These are phyloP conservation scores for Globisporangium radiosum DNA, from an alignment of 352 stramenopile species.

Conservation along the genomic window DNA sequence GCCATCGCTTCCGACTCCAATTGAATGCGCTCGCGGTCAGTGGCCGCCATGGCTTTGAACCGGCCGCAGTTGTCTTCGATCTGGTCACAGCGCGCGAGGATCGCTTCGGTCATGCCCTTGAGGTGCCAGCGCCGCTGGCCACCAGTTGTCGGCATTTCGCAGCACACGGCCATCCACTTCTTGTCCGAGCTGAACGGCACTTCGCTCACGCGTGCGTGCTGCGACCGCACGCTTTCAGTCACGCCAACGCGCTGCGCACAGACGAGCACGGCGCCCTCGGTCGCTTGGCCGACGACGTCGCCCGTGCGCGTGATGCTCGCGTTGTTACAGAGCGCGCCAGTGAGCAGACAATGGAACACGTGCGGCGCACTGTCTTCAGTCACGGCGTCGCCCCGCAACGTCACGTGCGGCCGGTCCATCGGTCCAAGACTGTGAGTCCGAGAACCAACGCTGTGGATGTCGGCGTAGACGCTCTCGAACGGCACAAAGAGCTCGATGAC, in stretches of 20 bases:
- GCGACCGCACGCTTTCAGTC: conserved; percentile 22
- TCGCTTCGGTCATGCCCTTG: conserved; percentile 82
- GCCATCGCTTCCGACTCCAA: conserved; percentile 63
- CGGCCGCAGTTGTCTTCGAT: conserved; percentile 70
- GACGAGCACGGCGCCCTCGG: conserved; percentile 64
- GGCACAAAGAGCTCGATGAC: conserved; percentile 80
- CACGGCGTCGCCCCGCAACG: conserved; percentile 53
- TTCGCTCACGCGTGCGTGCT: conserved; percentile 81
- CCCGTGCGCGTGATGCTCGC: conserved; percentile 44
- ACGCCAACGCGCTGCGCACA: conserved; percentile 67
- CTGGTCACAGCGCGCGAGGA: conserved; percentile 64
- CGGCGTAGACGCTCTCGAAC: conserved; percentile 63
- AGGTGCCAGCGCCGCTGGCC: conserved; percentile 54
- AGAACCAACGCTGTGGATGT: conserved; percentile 54
- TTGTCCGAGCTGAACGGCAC: conserved; percentile 95
- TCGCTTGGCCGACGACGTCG: conserved; percentile 78
- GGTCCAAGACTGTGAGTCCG: conserved; percentile 7
- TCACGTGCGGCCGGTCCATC: conserved; percentile 23
- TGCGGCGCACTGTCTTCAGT: conserved; percentile 57
- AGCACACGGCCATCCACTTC: conserved; percentile 95
- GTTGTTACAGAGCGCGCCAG: conserved; percentile 77
- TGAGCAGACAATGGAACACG: conserved; percentile 69
- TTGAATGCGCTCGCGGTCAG: conserved; percentile 61
- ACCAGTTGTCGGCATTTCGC: conserved; percentile 16
- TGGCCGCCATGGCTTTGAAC: conserved; percentile 50